phyloP scores from a whole-genome alignment of 176 grass and related monocot genomes.

The Saccharum spontaneum region DNA sequence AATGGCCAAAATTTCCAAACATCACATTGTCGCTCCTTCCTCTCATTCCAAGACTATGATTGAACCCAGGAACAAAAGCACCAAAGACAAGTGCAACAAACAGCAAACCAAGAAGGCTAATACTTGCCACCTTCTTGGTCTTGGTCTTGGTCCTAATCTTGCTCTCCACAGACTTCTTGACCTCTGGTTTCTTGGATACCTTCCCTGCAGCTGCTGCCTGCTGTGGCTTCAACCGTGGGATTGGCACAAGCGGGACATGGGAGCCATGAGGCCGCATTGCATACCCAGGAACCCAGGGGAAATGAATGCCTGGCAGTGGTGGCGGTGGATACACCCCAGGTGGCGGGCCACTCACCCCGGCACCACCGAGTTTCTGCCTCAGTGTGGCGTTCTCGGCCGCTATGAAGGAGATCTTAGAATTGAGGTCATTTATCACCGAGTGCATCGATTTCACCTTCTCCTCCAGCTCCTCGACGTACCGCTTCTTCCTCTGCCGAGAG shows the following conservation, averaged over 20 bases:
- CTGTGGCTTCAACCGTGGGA: constrained; percentile 78
- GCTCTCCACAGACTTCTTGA: constrained; percentile 46
- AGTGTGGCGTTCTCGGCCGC: constrained; percentile 70
- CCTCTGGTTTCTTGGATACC: constrained; percentile 60
- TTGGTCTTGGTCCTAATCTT: constrained; percentile 54
- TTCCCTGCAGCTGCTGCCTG: constrained; percentile 45
- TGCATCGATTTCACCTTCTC: constrained; percentile 91
- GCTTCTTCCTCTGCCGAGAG: constrained; percentile 93
- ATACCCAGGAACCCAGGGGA: constrained; percentile 90
- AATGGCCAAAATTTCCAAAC: constrained; percentile 46
- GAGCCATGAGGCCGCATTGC: constrained; percentile 71
- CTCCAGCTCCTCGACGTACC: constrained; percentile 86
- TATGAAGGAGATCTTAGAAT: constrained; percentile 78
- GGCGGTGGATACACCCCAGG: constrained; percentile 58
- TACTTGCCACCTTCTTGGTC: constrained; percentile 86
- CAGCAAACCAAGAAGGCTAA: constrained; percentile 83
- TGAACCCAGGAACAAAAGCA: constrained; percentile 58
- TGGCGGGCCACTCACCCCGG: constrained; percentile 38
- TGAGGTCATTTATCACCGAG: constrained; percentile 84
- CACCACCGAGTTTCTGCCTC: constrained; percentile 62
- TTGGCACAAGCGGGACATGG: constrained; percentile 80
- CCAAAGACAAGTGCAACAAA: constrained; percentile 57
- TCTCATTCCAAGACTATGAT: constrained; percentile 49
- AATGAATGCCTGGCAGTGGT: constrained; percentile 53
- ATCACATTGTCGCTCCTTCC: constrained; percentile 18